Evolutionary conservation across 352 stramenopile genomes (phyloP), one percentile per base, ranked within the genome.

Genomic region (Phytophthora brassicae): DNA sequence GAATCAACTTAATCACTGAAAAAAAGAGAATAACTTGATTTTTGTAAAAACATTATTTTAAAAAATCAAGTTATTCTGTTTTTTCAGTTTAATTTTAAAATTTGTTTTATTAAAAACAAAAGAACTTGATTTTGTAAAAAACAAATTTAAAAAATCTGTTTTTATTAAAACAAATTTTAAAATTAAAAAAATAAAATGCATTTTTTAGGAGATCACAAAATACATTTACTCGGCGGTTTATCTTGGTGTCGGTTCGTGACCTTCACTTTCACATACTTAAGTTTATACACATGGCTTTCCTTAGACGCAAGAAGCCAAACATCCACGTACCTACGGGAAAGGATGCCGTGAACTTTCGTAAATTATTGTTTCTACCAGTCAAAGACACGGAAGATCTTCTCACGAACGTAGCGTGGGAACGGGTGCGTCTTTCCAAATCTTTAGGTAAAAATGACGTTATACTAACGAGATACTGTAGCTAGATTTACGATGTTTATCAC

Each of bases 321-420:
- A 83, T 92, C 56, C 81, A 75, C 57, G 72, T 90, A 28, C 85
- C 85, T 8, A 83, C 79, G 26, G 85, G 85, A 43, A 77, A 64
- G 61, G 77, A 90, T 66, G 83, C 74, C 47, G 81, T 91, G 53
- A 90, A 92, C 33, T 89, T 90, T 49, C 83, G 83, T 31, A 92
- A 92, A 41, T 43, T 94, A 1, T 67, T 94, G 50, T 94, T 94
- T 47, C 55, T 92, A 17, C 74, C 83, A 4, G 57, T 89, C 45
- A 68, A 70, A 0, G 85, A 94, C 53, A 91, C 81, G 1, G 61
- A 90, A 55, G 72, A 90, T 52, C 46, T 92, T 33, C 70, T 92
- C n/a, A 72, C 78, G 17, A 80, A 86, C 50, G 49, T 70, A n/a
- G 72, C 84, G 3, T 94, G 85, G 85, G 76, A 89, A 6, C 68